phyloP scores from a whole-genome alignment of 257 asterid species.

The Perilla frutescens region DNA sequence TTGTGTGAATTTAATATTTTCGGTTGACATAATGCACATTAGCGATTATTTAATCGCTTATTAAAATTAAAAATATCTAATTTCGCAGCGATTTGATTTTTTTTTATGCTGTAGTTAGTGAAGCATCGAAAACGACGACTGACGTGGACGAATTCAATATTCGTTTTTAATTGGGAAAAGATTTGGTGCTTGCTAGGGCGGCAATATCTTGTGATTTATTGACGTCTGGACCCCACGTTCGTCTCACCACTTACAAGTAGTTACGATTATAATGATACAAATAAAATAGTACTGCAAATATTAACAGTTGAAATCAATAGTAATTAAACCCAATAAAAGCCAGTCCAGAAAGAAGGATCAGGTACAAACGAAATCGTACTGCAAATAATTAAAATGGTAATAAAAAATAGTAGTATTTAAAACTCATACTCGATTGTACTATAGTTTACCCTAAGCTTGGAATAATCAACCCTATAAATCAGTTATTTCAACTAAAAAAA shows the following conservation, averaged over 20 bases:
- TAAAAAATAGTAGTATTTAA: not conserved
- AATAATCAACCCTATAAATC: too few species aligned
- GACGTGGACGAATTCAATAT: not conserved
- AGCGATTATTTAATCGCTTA: too few species aligned
- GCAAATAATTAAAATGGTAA: not conserved
- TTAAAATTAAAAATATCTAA: not conserved
- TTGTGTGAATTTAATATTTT: not conserved
- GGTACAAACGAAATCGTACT: not conserved
- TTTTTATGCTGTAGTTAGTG: not conserved
- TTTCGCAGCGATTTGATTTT: not conserved
- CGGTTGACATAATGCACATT: not conserved
- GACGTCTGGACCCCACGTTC: constrained; percentile 1
- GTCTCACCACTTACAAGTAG: not conserved
- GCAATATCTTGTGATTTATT: not conserved
- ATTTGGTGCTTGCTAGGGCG: not conserved
- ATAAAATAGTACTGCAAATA: not conserved
- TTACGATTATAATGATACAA: not conserved
- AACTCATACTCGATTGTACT: too few species aligned
- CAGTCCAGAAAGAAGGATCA: too few species aligned
- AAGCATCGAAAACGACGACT: constrained; percentile 26
- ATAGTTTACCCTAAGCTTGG: too few species aligned
- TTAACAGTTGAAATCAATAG: not conserved
- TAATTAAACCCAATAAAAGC: not conserved
- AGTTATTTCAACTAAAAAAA: too few species aligned
- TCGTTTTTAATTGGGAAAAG: constrained; percentile 8